Evolutionary conservation across 306 rosid species (phyloP).

Genomic region (Crotalaria pallida): DNA sequence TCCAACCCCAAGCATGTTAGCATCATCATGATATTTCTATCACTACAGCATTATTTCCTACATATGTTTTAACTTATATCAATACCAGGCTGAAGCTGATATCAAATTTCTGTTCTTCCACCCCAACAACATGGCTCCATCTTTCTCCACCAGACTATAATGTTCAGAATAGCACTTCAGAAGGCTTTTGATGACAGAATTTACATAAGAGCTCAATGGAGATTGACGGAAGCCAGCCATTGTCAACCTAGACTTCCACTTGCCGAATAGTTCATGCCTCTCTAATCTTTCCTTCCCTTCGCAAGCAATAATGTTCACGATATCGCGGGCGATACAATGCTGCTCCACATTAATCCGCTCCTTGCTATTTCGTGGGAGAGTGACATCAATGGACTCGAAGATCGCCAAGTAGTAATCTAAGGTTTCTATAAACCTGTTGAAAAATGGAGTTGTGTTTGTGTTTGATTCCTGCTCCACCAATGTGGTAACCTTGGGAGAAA

Average conservation of each 20-base stretch:
- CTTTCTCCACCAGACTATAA: slow-evolving; percentile 70
- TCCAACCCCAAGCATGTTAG: not conserved
- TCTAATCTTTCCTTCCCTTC: slow-evolving; percentile 87
- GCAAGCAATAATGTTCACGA: slow-evolving; percentile 82
- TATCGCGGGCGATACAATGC: slow-evolving; percentile 83
- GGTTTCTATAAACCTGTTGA: slow-evolving; percentile 70
- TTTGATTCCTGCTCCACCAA: slow-evolving; percentile 95
- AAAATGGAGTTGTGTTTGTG: slow-evolving; percentile 91
- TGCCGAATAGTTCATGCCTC: slow-evolving; percentile 88
- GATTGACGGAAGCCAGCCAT: slow-evolving; percentile 87
- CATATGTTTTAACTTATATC: slow-evolving; percentile 12
- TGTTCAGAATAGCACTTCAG: slow-evolving; percentile 74
- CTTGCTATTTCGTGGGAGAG: slow-evolving; percentile 62
- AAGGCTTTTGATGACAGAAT: slow-evolving; percentile 59
- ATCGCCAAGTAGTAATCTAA: slow-evolving; percentile 79
- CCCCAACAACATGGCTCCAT: slow-evolving; percentile 88
- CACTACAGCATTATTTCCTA: slow-evolving; percentile 17
- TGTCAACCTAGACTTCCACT: slow-evolving; percentile 87
- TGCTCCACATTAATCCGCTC: slow-evolving; percentile 82
- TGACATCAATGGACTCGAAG: slow-evolving; percentile 85
- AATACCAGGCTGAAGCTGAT: slow-evolving; percentile 93
- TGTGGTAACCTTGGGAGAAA: slow-evolving; percentile 72
- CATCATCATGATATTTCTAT: slow-evolving; percentile 17
- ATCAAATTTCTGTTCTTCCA: slow-evolving; percentile 84
- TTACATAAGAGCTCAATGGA: slow-evolving; percentile 84